phyloP scores from a whole-genome alignment of 768 basidiomycete genomes.

The Leucocoprinus leucothites region DNA sequence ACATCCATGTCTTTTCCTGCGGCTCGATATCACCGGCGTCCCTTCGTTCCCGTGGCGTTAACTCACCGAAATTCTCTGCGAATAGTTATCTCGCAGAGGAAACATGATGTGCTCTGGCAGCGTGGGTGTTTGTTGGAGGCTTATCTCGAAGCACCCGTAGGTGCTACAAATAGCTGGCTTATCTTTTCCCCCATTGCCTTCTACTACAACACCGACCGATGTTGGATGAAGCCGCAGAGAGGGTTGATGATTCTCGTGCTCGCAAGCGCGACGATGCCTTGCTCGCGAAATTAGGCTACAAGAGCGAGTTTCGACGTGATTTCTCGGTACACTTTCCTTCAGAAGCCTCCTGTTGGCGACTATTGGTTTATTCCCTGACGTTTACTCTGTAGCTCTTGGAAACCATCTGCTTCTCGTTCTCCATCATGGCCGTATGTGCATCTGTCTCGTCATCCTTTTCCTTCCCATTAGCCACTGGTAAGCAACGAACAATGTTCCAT shows the following conservation, averaged over 20 bases:
- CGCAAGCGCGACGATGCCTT: constrained; percentile 9
- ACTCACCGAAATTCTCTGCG: no score
- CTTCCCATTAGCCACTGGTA: constrained; percentile 51
- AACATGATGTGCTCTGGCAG: no score
- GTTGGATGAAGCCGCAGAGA: background rate
- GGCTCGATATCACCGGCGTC: no score
- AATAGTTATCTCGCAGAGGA: no score
- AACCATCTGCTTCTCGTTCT: constrained; percentile 54
- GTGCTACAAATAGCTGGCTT: no score
- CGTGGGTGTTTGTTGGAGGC: no score
- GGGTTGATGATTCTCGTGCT: background rate
- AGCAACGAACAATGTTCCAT: constrained; percentile 12
- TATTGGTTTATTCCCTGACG: background rate
- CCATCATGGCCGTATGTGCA: constrained; percentile 59
- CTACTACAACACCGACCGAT: background rate
- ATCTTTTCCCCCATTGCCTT: background rate
- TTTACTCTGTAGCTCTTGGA: constrained; percentile 37
- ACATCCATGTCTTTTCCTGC: no score
- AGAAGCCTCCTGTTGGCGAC: no score
- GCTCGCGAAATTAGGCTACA: constrained; percentile 50
- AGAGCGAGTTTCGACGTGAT: constrained; percentile 54
- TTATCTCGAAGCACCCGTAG: no score
- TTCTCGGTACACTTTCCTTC: constrained; percentile 42
- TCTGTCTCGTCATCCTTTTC: constrained; percentile 52
- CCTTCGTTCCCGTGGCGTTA: no score